phyloP scores from a whole-genome alignment of 1,284 basidiomycete species.

The Puccinia sorghi region DNA sequence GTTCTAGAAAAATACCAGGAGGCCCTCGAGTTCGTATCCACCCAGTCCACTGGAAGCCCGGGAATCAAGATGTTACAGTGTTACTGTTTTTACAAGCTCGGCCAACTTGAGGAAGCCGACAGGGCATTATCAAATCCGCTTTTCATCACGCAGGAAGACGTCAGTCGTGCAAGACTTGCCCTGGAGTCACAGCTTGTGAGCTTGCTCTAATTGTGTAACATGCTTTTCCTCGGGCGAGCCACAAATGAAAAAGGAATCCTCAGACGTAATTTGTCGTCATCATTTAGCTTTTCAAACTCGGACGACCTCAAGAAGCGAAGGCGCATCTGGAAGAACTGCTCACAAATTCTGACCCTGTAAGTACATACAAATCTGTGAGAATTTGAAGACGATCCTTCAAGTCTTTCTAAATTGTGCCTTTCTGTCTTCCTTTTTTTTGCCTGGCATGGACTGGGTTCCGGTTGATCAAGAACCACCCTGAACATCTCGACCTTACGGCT shows the following conservation, averaged over 20 bases:
- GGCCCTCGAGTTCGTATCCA: constrained; percentile 13
- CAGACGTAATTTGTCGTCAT: background rate
- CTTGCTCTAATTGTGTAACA: background rate
- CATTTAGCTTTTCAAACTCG: constrained; percentile 35
- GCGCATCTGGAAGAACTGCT: constrained; percentile 36
- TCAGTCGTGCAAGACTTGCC: constrained; percentile 11
- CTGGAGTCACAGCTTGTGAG: constrained; percentile 40
- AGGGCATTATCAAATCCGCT: constrained; percentile 2
- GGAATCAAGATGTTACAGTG: constrained; percentile 26
- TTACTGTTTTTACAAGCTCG: constrained; percentile 41
- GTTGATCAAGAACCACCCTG: constrained; percentile 30
- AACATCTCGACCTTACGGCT: constrained; percentile 33
- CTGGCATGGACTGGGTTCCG: background rate
- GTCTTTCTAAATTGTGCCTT: background rate
- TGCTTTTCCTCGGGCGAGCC: background rate
- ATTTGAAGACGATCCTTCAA: too few relatives aligned
- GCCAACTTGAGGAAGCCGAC: constrained; percentile 13
- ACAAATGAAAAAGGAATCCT: background rate
- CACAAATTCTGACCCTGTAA: constrained; percentile 31
- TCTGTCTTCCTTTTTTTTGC: background rate
- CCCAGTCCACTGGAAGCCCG: background rate
- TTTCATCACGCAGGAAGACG: background rate
- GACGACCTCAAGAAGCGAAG: constrained; percentile 41
- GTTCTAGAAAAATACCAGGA: constrained; percentile 36
- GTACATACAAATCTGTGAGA: background rate